Conservation (phyloP, 371 early-diverging fungal genomes). For the Rhizomucor pusillus region DNA sequence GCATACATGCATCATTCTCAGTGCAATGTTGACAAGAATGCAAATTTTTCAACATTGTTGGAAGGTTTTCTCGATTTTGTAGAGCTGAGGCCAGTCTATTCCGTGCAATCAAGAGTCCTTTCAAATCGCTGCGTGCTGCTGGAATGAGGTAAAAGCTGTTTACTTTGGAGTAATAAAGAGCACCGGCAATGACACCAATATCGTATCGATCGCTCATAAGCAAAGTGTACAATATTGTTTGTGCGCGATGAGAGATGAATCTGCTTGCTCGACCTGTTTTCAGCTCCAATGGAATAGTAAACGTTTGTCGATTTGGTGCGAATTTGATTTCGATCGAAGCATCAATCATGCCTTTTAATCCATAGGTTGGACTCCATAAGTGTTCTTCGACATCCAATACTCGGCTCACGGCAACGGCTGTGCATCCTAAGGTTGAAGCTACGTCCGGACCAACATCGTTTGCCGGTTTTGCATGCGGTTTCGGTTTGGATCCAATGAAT, state of each 20-base stretch:
- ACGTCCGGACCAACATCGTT: slow-evolving; percentile 21
- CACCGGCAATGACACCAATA: slow-evolving; percentile 63
- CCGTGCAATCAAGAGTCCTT: slow-evolving; percentile 67
- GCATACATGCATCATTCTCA: slow-evolving; percentile 60
- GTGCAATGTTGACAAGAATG: slow-evolving; percentile 73
- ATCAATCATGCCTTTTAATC: slow-evolving; percentile 93
- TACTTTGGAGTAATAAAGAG: slow-evolving; percentile 76
- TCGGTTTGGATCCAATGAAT: slow-evolving; percentile 13
- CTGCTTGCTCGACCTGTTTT: slow-evolving; percentile 77
- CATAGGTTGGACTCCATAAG: slow-evolving; percentile 89
- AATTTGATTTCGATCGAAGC: slow-evolving; percentile 61
- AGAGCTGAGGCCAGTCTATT: slow-evolving; percentile 70
- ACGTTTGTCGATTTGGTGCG: slow-evolving; percentile 19
- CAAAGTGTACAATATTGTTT: slow-evolving; percentile 83
- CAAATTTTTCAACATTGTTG: slow-evolving; percentile 67
- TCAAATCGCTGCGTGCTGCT: slow-evolving; percentile 62
- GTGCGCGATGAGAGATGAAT: slow-evolving; percentile 75
- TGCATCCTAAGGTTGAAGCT: slow-evolving; percentile 12
- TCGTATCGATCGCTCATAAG: slow-evolving; percentile 86
- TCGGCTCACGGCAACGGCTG: slow-evolving; percentile 54
- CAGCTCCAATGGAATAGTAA: slow-evolving; percentile 82
- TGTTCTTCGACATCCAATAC: slow-evolving; percentile 90
- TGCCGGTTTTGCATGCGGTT: slow-evolving; percentile 15
- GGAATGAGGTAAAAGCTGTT: slow-evolving; percentile 64
- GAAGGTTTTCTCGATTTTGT: slow-evolving; percentile 43